A percentile compares a stretch with the other conserved stretches of the same genome.
Conservation (phyloP, 1,284 basidiomycete genomes). For the Moesziomyces sp. region DNA sequence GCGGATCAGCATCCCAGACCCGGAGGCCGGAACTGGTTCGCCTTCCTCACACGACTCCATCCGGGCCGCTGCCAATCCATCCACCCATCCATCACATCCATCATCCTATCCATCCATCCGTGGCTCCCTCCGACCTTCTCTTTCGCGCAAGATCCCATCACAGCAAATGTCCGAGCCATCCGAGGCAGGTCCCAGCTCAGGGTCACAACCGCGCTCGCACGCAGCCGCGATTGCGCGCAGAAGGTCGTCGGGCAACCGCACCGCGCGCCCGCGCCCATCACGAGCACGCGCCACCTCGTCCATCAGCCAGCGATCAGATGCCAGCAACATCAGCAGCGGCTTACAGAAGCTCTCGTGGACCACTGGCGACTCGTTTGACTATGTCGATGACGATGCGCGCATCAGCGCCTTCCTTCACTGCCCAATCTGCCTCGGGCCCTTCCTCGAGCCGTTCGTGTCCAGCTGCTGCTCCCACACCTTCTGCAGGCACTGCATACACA, state of each 20-base stretch:
- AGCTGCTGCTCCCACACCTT: slow-evolving; percentile 53
- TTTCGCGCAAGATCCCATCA: too few species aligned
- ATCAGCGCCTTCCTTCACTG: slow-evolving; percentile 46
- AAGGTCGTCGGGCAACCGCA: slow-evolving; percentile 26
- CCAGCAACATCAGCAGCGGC: slow-evolving; percentile 39
- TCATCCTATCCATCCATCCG: too few species aligned
- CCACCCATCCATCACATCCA: slow-evolving; percentile 3
- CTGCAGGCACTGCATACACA: slow-evolving; percentile 50
- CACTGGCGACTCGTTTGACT: slow-evolving; percentile 42
- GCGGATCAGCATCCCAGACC: neutral
- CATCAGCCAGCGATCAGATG: slow-evolving; percentile 43
- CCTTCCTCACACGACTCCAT: neutral
- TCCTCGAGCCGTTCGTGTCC: slow-evolving; percentile 44
- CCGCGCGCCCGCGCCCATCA: slow-evolving; percentile 14
- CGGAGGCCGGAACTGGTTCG: neutral
- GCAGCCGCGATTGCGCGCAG: slow-evolving; percentile 17
- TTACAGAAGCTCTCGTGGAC: slow-evolving; percentile 31
- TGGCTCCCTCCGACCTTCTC: neutral
- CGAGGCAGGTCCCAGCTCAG: slow-evolving; percentile 26
- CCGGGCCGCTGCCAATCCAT: neutral
- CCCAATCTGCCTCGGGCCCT: slow-evolving; percentile 51
- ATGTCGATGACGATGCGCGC: slow-evolving; percentile 27
- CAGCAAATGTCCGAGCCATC: slow-evolving; percentile 20
- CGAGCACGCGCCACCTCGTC: slow-evolving; percentile 28
- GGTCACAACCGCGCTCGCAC: slow-evolving; percentile 4